These are phyloP conservation scores for Fusarium palustre DNA, from an alignment of 2,329 filamentous ascomycete species.

Conservation along the genomic window DNA sequence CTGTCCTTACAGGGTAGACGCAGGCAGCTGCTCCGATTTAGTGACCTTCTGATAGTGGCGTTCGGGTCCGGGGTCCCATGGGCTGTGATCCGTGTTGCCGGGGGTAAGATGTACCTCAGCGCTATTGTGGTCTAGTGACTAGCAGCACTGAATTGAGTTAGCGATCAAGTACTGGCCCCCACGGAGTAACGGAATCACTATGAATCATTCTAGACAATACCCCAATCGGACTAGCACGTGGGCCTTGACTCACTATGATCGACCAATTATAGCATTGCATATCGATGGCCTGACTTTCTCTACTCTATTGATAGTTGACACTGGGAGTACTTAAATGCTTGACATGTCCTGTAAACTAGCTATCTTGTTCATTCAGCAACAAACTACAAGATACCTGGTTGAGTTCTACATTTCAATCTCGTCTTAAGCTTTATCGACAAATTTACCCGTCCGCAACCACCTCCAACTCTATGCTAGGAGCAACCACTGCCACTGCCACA, in stretches of 20 bases:
- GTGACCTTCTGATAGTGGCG: not conserved
- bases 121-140: accelerated
- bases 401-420: accelerated
- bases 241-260: not conserved
- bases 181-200: conserved; percentile 4
- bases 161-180: accelerated
- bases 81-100: not conserved
- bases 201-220: conserved; percentile 12
- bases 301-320: not conserved
- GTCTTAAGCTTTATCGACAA: not conserved
- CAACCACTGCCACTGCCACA: conserved; percentile 2
- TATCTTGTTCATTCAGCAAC: accelerated
- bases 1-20: not conserved
- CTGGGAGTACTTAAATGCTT: not conserved
- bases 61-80: conserved; percentile 20
- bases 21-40: not conserved
- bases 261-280: not conserved
- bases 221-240: not conserved
- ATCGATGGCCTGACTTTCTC: not conserved
- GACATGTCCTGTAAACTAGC: not conserved
- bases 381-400: accelerated
- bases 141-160: accelerated
- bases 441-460: not conserved
- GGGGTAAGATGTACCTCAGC: accelerated
- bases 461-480: conserved; percentile 12